Percentiles rank a stretch among this genome's conserved stretches.
These are phyloP conservation scores for Globisporangium nodosum DNA, from an alignment of 352 stramenopile species.

Conservation along the genomic window DNA sequence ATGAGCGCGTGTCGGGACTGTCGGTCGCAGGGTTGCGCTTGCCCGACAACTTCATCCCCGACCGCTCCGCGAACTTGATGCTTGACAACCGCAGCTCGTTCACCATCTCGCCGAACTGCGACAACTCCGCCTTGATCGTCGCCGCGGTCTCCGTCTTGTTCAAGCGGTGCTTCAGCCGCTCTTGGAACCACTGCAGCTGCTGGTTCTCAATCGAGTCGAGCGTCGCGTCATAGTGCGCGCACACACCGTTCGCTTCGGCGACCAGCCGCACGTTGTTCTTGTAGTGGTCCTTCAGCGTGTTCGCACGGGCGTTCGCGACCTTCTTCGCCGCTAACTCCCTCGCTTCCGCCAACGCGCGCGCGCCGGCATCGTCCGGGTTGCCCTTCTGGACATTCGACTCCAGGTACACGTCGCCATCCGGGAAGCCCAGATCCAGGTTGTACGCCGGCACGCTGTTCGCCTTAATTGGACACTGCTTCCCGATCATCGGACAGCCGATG, in stretches of 20 bases:
- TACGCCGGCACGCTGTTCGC: conserved; percentile 76
- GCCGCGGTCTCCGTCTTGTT: conserved; percentile 67
- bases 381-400: conserved; percentile 65
- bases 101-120: conserved; percentile 73
- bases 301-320: conserved; percentile 63
- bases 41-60: conserved; percentile 82
- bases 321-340: conserved; percentile 55
- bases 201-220: conserved; percentile 67
- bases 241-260: conserved; percentile 78
- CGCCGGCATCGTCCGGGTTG: conserved; percentile 63
- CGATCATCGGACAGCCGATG: conserved; percentile 83
- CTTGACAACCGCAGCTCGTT: conserved; percentile 76
- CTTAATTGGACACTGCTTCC: conserved; percentile 90
- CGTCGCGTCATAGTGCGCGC: conserved; percentile 66
- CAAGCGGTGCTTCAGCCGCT: conserved; percentile 63
- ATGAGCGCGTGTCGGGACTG: conserved; percentile 63
- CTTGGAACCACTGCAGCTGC: conserved; percentile 75
- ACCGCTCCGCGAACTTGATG: conserved; percentile 79
- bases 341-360: conserved; percentile 60
- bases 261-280: conserved; percentile 80
- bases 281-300: conserved; percentile 86
- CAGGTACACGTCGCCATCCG: conserved; percentile 76
- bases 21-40: conserved; percentile 71
- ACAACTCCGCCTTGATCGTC: conserved; percentile 85
- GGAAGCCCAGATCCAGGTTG: conserved; percentile 72